Conservation (phyloP, 345 rosid genomes). For the Linum usitatissimum region DNA sequence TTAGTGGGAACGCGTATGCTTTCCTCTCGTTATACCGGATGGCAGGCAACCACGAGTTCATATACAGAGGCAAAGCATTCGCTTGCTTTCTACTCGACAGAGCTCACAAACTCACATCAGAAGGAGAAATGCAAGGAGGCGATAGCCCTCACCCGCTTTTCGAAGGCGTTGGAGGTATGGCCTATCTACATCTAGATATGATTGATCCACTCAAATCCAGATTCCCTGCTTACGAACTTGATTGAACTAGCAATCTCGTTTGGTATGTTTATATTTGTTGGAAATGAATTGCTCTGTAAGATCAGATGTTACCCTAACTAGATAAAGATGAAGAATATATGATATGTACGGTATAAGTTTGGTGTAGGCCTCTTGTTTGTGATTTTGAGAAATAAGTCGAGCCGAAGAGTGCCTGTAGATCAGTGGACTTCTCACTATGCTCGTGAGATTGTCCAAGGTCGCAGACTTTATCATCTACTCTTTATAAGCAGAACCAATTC, state of each 20-base stretch:
- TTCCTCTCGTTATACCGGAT: constrained; percentile 20
- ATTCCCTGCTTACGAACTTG: constrained; percentile 23
- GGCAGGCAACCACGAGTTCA: constrained; percentile 14
- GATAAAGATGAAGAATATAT: too few relatives aligned
- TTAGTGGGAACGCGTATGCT: constrained; percentile 18
- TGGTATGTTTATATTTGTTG: too few relatives aligned
- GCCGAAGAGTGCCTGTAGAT: constrained; percentile 67
- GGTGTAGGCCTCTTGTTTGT: too few relatives aligned
- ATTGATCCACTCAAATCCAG: constrained; percentile 14
- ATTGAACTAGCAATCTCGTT: neutral
- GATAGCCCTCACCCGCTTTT: constrained; percentile 21
- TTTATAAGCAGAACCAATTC: neutral
- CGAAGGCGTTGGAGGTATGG: constrained; percentile 25
- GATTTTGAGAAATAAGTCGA: too few relatives aligned
- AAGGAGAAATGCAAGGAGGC: constrained; percentile 25
- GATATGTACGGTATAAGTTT: too few relatives aligned
- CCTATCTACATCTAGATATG: constrained; percentile 17
- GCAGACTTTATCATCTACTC: too few relatives aligned
- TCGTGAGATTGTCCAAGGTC: too few relatives aligned
- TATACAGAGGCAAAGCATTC: constrained; percentile 24
- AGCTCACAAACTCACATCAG: constrained; percentile 18
- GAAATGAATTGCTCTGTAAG: too few relatives aligned
- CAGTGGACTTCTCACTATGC: too few relatives aligned
- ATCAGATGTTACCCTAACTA: too few relatives aligned
- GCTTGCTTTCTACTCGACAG: constrained; percentile 20